A percentile compares a stretch with the other conserved stretches of the same genome.
Conservation (phyloP, 148 eudicot genomes). For the Drosera capensis region DNA sequence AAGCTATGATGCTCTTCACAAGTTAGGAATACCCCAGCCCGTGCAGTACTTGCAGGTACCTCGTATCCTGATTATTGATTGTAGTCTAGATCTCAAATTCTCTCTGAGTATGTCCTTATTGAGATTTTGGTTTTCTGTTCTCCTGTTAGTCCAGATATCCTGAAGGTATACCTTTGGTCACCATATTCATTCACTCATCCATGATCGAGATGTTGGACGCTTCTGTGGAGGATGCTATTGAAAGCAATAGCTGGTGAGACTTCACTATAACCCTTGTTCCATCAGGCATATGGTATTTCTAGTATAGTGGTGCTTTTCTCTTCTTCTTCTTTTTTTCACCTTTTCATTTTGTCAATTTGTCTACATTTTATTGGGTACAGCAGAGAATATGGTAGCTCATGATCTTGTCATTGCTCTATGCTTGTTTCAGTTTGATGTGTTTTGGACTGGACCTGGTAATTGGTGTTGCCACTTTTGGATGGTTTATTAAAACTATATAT, state of each 20-base stretch:
- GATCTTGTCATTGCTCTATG: background rate
- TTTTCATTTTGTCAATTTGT: too few species aligned
- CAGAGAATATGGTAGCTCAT: too few species aligned
- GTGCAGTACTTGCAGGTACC: conserved; percentile 90
- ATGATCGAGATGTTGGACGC: conserved; percentile 84
- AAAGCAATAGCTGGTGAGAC: conserved; percentile 77
- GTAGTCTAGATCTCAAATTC: background rate
- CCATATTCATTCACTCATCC: conserved; percentile 76
- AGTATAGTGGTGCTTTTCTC: too few species aligned
- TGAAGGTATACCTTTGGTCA: conserved; percentile 69
- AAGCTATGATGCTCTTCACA: conserved; percentile 68
- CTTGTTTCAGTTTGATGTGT: background rate
- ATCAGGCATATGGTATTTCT: too few species aligned
- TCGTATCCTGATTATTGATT: conserved; percentile 6
- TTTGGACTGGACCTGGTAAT: background rate
- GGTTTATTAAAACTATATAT: background rate
- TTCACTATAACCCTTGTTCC: background rate
- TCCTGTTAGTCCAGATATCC: conserved; percentile 79
- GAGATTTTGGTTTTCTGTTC: conserved; percentile 10
- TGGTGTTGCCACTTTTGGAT: background rate
- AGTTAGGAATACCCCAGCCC: conserved; percentile 89
- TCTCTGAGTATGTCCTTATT: conserved; percentile 9
- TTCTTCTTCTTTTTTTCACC: too few species aligned
- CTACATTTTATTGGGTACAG: too few species aligned
- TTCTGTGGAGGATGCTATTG: conserved; percentile 79